Evolutionary conservation across 2,329 filamentous ascomycete species (phyloP).

Genomic region (Penicillium sp.): DNA sequence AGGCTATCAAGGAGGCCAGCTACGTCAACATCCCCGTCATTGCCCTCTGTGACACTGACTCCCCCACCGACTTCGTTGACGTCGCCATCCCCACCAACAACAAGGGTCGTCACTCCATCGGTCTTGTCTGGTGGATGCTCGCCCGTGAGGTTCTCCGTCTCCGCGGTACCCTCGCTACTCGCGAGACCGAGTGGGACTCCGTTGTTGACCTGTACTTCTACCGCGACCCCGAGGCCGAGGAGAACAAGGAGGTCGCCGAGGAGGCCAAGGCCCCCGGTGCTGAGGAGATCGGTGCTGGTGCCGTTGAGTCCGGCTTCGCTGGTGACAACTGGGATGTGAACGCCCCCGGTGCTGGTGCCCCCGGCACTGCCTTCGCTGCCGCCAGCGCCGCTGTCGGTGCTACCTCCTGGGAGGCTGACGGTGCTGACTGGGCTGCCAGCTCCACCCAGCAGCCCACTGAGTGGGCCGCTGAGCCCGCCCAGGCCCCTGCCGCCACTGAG

Average conservation of each 20-base stretch:
- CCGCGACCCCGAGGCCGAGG: slow-evolving; percentile 99
- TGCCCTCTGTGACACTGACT: slow-evolving; percentile 98
- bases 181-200: slow-evolving; percentile 97
- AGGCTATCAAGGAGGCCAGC: slow-evolving; percentile 99
- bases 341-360: slow-evolving; percentile 62
- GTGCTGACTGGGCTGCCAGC: slow-evolving; percentile 55
- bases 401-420: slow-evolving; percentile 63
- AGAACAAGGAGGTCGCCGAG: slow-evolving; percentile 86
- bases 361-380: slow-evolving; percentile 66
- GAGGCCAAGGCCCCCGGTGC: slow-evolving; percentile 81
- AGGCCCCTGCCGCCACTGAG: slow-evolving; percentile 27
- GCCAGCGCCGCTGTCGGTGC: slow-evolving; percentile 63
- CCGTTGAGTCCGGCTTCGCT: slow-evolving; percentile 77
- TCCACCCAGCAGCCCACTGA: slow-evolving; percentile 40
- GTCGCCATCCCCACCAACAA: slow-evolving; percentile 99
- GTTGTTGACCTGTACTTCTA: slow-evolving; percentile 99
- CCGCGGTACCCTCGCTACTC: slow-evolving; percentile 91
- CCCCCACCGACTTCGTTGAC: slow-evolving; percentile 98
- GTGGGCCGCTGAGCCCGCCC: slow-evolving; percentile 44
- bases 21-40: slow-evolving; percentile 99
- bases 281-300: slow-evolving; percentile 79
- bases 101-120: slow-evolving; percentile 99
- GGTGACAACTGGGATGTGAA: slow-evolving; percentile 80
- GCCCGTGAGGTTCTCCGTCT: slow-evolving; percentile 99
- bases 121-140: slow-evolving; percentile 98